These are phyloP conservation scores for Hamamelis virginiana DNA, from an alignment of 164 flowering plant species.

Conservation along the genomic window DNA sequence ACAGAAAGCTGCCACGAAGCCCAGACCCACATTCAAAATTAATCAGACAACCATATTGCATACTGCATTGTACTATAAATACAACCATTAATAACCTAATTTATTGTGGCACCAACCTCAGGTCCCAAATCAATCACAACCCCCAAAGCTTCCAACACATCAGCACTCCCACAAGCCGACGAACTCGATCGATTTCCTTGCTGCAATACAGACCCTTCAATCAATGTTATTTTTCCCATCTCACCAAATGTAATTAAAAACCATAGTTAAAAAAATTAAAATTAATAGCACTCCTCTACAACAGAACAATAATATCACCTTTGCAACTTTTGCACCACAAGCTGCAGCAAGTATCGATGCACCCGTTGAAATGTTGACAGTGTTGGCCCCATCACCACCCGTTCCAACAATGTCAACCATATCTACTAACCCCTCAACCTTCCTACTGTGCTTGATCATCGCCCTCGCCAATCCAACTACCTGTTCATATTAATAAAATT, in stretches of 20 bases:
- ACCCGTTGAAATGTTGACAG: conserved; percentile 93
- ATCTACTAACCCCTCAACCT: conserved; percentile 72
- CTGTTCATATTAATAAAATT: conserved; percentile 28
- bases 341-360: conserved; percentile 94
- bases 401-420: conserved; percentile 96
- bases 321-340: conserved; percentile 93
- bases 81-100: neutral
- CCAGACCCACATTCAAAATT: neutral
- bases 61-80: neutral
- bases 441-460: conserved; percentile 64
- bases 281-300: neutral
- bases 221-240: neutral
- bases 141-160: conserved; percentile 83
- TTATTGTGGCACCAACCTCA: conserved; percentile 54
- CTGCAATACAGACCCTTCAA: conserved; percentile 35
- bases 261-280: neutral
- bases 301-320: conserved; percentile 40
- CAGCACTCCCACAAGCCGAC: conserved; percentile 98
- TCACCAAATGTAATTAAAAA: neutral
- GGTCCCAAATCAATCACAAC: conserved; percentile 73
- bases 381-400: conserved; percentile 98
- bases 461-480: conserved; percentile 90
- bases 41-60: neutral
- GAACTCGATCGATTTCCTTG: conserved; percentile 97
- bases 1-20: neutral